Percentiles rank a stretch among this genome's conserved stretches.
phyloP scores from a whole-genome alignment of 1,284 basidiomycete genomes.

The Cryptococcus jaspeensis region DNA sequence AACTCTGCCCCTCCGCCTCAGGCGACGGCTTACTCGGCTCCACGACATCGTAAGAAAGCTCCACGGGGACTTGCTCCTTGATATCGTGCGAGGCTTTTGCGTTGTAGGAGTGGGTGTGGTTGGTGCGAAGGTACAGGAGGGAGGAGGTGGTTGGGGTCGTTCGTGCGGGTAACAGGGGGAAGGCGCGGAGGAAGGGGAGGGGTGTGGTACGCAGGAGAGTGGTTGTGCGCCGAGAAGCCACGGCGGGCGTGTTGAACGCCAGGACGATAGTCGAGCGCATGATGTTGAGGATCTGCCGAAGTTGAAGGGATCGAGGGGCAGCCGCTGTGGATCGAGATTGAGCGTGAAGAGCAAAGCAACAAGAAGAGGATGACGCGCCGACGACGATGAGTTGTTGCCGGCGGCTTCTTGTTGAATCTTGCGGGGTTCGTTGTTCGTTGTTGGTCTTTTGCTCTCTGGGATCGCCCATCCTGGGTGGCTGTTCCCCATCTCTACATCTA shows the following conservation, averaged over 20 bases:
- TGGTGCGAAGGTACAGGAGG: not conserved
- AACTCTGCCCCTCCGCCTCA: conserved; percentile 33
- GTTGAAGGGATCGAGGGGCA: too few relatives aligned
- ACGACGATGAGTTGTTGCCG: not conserved
- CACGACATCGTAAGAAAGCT: conserved; percentile 45
- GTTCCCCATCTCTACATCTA: too few relatives aligned
- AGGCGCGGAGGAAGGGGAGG: not conserved
- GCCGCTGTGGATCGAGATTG: too few relatives aligned
- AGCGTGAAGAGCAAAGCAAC: not conserved
- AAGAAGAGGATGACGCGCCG: not conserved
- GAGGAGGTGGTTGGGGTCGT: not conserved
- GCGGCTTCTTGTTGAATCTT: not conserved
- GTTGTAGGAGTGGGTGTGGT: not conserved
- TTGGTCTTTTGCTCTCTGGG: too few relatives aligned
- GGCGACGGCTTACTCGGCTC: conserved; percentile 22
- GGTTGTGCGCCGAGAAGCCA: not conserved
- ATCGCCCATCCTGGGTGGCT: too few relatives aligned
- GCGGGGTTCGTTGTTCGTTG: too few relatives aligned
- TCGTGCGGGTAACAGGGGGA: not conserved
- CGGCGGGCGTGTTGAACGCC: too few relatives aligned
- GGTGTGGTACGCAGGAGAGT: not conserved
- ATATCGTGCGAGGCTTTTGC: not conserved
- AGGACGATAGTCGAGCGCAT: too few relatives aligned
- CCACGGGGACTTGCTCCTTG: conserved; percentile 24
- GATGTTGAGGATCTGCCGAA: too few relatives aligned